A percentile compares a stretch with the other conserved stretches of the same genome.
phyloP scores from a whole-genome alignment of 2,329 filamentous ascomycete species.

The Microdochium paspali region DNA sequence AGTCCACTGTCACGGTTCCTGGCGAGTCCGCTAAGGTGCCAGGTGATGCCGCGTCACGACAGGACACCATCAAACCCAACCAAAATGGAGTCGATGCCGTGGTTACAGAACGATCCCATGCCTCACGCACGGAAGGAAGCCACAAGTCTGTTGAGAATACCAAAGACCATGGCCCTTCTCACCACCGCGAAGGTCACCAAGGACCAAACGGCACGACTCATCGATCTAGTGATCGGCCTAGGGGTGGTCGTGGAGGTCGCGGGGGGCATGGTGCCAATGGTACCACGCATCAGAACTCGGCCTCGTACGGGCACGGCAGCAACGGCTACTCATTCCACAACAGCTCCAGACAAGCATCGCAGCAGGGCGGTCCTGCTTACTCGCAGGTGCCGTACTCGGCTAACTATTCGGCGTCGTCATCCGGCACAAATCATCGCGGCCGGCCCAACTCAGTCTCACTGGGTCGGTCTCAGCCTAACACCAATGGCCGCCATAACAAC shows the following conservation, averaged over 20 bases:
- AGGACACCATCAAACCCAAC: slow-evolving; percentile 12
- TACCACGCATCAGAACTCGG: slow-evolving; percentile 13
- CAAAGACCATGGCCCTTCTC: slow-evolving; percentile 6
- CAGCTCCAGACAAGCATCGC: slow-evolving; percentile 7
- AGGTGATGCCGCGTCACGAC: slow-evolving; percentile 26
- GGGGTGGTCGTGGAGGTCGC: slow-evolving; percentile 36
- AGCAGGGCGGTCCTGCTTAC: slow-evolving; percentile 4
- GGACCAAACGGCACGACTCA: slow-evolving; percentile 24
- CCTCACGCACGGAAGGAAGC: slow-evolving; percentile 10
- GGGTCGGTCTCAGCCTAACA: slow-evolving; percentile 10
- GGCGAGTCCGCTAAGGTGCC: slow-evolving; percentile 32
- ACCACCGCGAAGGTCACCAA: slow-evolving; percentile 19
- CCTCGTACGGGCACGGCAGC: slow-evolving; percentile 8
- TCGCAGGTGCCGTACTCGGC: slow-evolving; percentile 11
- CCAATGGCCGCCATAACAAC: slow-evolving; percentile 7
- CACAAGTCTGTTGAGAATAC: slow-evolving; percentile 5
- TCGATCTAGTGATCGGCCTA: slow-evolving; percentile 20
- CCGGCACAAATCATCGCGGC: slow-evolving; percentile 9
- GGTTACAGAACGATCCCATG: not conserved
- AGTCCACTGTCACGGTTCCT: slow-evolving; percentile 21
- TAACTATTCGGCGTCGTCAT: slow-evolving; percentile 8
- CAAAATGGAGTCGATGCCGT: slow-evolving; percentile 8
- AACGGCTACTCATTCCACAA: slow-evolving; percentile 10
- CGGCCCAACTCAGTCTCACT: slow-evolving; percentile 12
- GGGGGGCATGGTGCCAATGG: slow-evolving; percentile 22